These are phyloP conservation scores for Suillus discolor DNA, from an alignment of 768 basidiomycete genomes.

Conservation along the genomic window DNA sequence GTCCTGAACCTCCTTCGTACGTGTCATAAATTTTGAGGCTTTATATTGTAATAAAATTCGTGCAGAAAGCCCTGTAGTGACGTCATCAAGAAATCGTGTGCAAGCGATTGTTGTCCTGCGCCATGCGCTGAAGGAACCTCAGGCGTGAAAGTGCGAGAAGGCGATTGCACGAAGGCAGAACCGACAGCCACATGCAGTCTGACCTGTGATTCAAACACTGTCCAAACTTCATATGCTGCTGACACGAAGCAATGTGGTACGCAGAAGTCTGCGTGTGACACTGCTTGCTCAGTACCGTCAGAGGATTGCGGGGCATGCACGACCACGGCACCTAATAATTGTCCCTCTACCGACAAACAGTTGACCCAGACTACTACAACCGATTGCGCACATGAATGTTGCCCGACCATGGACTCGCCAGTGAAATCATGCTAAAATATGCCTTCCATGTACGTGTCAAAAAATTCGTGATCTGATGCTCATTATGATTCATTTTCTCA, in stretches of 20 bases:
- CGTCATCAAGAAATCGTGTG: background rate
- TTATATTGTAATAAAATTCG: background rate
- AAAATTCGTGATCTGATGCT: background rate
- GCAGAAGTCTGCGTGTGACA: too few relatives aligned
- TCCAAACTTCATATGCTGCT: background rate
- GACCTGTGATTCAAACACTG: background rate
- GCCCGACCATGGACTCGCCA: background rate
- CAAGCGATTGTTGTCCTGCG: background rate
- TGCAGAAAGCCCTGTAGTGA: background rate
- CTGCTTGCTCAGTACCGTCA: too few relatives aligned
- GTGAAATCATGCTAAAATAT: background rate
- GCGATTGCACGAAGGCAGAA: background rate
- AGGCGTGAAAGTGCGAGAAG: background rate
- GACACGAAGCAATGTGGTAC: too few relatives aligned
- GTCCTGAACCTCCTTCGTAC: background rate
- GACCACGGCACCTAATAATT: too few relatives aligned
- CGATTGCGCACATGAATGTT: too few relatives aligned
- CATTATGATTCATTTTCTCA: background rate
- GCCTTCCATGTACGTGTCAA: background rate
- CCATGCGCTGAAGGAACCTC: background rate
- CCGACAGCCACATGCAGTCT: background rate
- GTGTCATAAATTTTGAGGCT: background rate
- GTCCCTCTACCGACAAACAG: too few relatives aligned
- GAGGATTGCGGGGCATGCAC: too few relatives aligned
- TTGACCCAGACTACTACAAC: too few relatives aligned